Evolutionary conservation across 495 filamentous ascomycete genomes (phyloP).

Genomic region (Xylaria acuta): DNA sequence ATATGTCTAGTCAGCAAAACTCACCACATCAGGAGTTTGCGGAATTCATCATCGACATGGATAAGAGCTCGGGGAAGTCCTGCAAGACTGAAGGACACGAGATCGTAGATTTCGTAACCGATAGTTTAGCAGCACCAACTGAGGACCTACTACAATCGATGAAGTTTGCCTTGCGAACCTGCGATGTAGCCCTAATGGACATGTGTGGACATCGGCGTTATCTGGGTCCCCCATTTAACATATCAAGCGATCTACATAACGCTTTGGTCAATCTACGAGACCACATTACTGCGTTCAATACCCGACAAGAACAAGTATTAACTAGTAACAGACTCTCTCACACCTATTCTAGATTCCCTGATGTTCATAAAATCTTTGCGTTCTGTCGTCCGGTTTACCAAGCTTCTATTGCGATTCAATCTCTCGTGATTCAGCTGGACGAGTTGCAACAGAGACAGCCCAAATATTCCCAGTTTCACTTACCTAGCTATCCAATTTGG

Average conservation of each 20-base stretch:
- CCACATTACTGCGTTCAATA: constrained; percentile 43
- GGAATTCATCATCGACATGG: constrained; percentile 43
- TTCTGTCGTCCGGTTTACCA: constrained; percentile 63
- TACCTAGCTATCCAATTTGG: constrained; percentile 58
- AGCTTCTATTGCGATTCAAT: constrained; percentile 54
- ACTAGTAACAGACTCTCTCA: constrained; percentile 40
- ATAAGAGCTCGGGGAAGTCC: not conserved
- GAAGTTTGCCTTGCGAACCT: constrained; percentile 46
- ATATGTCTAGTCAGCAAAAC: not conserved
- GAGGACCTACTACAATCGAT: constrained; percentile 54
- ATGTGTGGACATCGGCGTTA: constrained; percentile 54
- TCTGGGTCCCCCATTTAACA: constrained; percentile 43
- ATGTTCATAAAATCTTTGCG: constrained; percentile 60
- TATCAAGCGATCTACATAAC: constrained; percentile 43
- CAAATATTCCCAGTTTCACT: constrained; percentile 46
- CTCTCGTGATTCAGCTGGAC: constrained; percentile 51
- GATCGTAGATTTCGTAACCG: constrained; percentile 44
- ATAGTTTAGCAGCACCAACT: constrained; percentile 53
- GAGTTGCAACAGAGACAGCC: constrained; percentile 49
- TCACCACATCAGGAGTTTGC: not conserved
- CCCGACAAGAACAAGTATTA: constrained; percentile 41
- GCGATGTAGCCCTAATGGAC: constrained; percentile 56
- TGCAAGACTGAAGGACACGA: constrained; percentile 31
- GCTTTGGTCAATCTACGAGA: constrained; percentile 43
- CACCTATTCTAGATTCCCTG: constrained; percentile 44